phyloP scores from a whole-genome alignment of 164 flowering plant species.

The Cinnamomum chago region DNA sequence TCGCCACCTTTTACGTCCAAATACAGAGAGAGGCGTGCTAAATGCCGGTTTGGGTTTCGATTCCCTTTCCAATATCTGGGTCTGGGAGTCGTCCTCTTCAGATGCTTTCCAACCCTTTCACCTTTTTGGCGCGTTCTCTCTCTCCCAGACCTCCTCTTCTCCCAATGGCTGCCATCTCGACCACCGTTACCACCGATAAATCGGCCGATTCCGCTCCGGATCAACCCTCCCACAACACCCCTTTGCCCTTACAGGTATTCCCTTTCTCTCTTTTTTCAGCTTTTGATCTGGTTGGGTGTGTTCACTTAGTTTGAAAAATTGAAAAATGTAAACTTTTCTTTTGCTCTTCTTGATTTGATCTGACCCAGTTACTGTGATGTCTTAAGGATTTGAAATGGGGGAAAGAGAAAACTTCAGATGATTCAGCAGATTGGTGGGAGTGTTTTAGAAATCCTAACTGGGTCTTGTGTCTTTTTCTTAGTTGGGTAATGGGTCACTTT shows the following conservation, averaged over 20 bases:
- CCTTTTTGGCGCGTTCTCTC: not conserved
- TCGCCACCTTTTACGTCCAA: no score
- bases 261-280: not conserved
- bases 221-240: not conserved
- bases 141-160: not conserved
- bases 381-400: not conserved
- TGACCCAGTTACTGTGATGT: not conserved
- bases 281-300: not conserved
- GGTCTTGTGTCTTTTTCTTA: no score
- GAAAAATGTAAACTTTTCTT: not conserved
- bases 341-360: not conserved
- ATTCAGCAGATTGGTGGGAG: no score
- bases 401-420: no score
- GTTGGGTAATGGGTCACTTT: no score
- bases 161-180: not conserved
- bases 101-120: not conserved
- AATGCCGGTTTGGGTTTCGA: not conserved
- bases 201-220: not conserved
- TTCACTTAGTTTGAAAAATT: not conserved
- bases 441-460: no score
- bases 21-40: no score
- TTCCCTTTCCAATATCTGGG: not conserved
- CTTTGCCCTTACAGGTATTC: not conserved
- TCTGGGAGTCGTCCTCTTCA: not conserved
- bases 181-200: slow-evolving; percentile 4